phyloP scores from a whole-genome alignment of 192 early-diverging fungal species.

The Entomortierella beljakovae region DNA sequence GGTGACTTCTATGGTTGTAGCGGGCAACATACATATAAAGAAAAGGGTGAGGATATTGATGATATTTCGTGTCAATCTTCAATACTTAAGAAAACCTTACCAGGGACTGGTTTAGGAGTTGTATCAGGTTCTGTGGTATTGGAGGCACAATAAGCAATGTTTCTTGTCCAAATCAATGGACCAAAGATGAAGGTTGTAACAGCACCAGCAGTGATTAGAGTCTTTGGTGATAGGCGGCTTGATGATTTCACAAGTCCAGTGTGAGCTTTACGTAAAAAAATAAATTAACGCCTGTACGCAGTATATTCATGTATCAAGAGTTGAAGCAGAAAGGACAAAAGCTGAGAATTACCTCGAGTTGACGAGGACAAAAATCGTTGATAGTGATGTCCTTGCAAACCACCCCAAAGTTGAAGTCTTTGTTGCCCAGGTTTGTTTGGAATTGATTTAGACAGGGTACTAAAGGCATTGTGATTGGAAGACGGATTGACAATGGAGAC shows the following conservation, averaged over 20 bases:
- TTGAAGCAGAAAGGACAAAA: neutral
- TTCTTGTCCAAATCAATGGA: conserved; percentile 24
- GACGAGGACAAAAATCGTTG: conserved; percentile 22
- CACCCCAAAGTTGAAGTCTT: neutral
- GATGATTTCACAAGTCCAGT: neutral
- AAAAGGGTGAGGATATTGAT: neutral
- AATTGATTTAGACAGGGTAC: neutral
- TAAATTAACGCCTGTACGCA: too few relatives aligned
- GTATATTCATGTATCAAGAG: neutral
- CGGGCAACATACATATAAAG: neutral
- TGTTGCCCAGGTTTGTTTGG: neutral
- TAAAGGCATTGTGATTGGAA: neutral
- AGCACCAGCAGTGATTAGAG: conserved; percentile 10
- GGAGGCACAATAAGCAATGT: conserved; percentile 20
- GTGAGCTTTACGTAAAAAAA: conserved; percentile 2
- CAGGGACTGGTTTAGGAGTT: conserved; percentile 1
- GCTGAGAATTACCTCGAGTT: conserved; percentile 3
- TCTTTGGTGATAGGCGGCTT: conserved; percentile 1
- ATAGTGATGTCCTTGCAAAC: conserved; percentile 16
- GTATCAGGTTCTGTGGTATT: neutral
- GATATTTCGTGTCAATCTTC: too few relatives aligned
- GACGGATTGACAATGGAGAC: conserved; percentile 1
- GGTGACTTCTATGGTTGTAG: neutral
- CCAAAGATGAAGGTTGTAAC: conserved; percentile 30
- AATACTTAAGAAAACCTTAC: too few relatives aligned